These are phyloP conservation scores for Nematodospora valgi DNA, from an alignment of 805 yeast genomes.

Conservation along the genomic window DNA sequence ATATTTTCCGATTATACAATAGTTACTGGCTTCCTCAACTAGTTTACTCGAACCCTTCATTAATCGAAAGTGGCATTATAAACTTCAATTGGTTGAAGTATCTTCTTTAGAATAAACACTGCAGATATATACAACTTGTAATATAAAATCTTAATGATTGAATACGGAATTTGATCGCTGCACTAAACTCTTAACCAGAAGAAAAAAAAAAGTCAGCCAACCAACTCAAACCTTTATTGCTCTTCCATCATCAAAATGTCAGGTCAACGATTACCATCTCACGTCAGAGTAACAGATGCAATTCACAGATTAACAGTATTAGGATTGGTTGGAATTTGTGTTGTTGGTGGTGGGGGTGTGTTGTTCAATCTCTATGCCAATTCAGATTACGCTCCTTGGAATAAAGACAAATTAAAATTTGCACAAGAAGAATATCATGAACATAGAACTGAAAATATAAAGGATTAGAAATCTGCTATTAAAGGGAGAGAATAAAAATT, in stretches of 20 bases:
- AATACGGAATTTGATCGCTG: not conserved
- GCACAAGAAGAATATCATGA: slow-evolving; percentile 30
- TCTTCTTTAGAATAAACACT: slow-evolving; percentile 20
- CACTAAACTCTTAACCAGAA: not conserved
- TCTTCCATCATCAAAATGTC: slow-evolving; percentile 11
- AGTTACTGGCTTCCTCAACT: slow-evolving; percentile 38
- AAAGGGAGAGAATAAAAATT: not conserved
- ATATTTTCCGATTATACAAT: slow-evolving; percentile 35
- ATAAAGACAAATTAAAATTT: slow-evolving; percentile 37
- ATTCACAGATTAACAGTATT: slow-evolving; percentile 42
- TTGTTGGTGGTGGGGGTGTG: slow-evolving; percentile 38
- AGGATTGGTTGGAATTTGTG: slow-evolving; percentile 39
- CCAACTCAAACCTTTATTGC: not conserved
- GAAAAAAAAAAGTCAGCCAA: slow-evolving; percentile 2
- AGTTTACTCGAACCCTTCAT: slow-evolving; percentile 39
- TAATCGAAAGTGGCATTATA: slow-evolving; percentile 32
- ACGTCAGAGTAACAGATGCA: slow-evolving; percentile 43
- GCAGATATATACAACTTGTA: slow-evolving; percentile 1
- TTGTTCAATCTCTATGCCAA: slow-evolving; percentile 40
- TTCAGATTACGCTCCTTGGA: slow-evolving; percentile 42
- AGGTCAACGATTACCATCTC: slow-evolving; percentile 31
- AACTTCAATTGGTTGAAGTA: slow-evolving; percentile 37
- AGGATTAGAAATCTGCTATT: not conserved
- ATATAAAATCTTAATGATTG: not conserved
- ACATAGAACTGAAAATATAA: slow-evolving; percentile 17